Evolutionary conservation across 805 yeast genomes (phyloP).

Genomic region (Ogataea methanolica): DNA sequence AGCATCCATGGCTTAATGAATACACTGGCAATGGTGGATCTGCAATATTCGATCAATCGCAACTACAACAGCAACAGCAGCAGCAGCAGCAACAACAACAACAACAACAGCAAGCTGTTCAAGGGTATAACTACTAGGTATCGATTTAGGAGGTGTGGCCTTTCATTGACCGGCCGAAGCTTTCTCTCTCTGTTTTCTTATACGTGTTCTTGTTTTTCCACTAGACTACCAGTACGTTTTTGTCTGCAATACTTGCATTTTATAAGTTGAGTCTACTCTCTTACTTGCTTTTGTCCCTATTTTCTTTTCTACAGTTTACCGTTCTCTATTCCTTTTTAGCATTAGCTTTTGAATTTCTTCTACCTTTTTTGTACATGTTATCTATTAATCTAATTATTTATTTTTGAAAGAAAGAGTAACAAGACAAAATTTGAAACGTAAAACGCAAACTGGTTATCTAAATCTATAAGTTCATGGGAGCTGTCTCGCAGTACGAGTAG

Average conservation of each 20-base stretch:
- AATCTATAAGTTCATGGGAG: background rate
- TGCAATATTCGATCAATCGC: constrained; percentile 6
- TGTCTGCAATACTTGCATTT: background rate
- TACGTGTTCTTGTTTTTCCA: background rate
- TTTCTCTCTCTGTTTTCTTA: background rate
- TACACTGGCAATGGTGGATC: constrained; percentile 34
- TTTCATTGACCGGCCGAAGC: too few species aligned
- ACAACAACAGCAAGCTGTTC: constrained; percentile 8
- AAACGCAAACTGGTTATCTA: background rate
- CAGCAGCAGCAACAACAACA: constrained; percentile 6
- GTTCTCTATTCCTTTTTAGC: background rate
- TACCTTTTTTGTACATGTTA: background rate
- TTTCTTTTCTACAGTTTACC: background rate
- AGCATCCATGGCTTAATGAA: constrained; percentile 81
- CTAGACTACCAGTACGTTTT: too few species aligned
- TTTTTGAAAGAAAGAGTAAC: background rate
- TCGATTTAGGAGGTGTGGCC: background rate
- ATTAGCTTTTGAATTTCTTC: background rate
- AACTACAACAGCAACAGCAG: constrained; percentile 7
- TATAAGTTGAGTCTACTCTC: background rate
- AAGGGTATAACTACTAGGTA: constrained; percentile 5
- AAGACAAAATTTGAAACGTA: too few species aligned
- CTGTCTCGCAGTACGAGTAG: background rate
- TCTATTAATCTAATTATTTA: background rate
- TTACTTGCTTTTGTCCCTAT: background rate